Evolutionary conservation across 169 alveolate species (phyloP).

Genomic region (Theileria annulata): DNA sequence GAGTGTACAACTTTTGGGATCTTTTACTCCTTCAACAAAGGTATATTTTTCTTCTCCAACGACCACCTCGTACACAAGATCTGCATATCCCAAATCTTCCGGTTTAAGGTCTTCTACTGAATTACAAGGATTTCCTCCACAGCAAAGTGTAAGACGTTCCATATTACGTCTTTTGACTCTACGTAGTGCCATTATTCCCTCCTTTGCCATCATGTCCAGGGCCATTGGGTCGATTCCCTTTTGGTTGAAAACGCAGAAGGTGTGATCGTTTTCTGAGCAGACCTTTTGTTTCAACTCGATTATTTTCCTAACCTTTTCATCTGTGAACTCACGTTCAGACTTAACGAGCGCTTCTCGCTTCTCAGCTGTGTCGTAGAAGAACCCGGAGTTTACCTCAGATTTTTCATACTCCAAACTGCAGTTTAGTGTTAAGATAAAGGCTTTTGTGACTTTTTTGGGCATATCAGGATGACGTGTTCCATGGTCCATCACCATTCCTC

Average conservation of each 20-base stretch:
- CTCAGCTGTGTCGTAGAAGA: constrained; percentile 95
- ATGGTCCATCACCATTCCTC: constrained; percentile 97
- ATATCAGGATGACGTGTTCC: constrained; percentile 98
- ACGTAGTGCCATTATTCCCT: constrained; percentile 95
- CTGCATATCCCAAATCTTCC: constrained; percentile 97
- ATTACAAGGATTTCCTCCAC: constrained; percentile 98
- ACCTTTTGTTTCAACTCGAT: constrained; percentile 88
- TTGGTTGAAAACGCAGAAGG: constrained; percentile 96
- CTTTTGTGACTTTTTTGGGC: constrained; percentile 95
- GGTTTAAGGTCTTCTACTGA: constrained; percentile 93
- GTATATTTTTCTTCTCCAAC: constrained; percentile 98
- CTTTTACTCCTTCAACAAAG: constrained; percentile 94
- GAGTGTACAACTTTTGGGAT: constrained; percentile 95
- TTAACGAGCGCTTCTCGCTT: constrained; percentile 94
- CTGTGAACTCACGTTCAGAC: constrained; percentile 96
- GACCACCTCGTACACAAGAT: constrained; percentile 90
- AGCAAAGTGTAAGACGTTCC: constrained; percentile 96
- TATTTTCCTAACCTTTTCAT: constrained; percentile 94
- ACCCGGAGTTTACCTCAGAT: constrained; percentile 96
- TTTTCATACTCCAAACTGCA: constrained; percentile 98
- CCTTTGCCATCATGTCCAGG: constrained; percentile 97
- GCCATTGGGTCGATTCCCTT: constrained; percentile 99
- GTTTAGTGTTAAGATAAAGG: constrained; percentile 95
- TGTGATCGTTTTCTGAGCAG: constrained; percentile 72
- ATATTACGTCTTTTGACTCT: constrained; percentile 96